Base-by-base conservation (phyloP, 371 early-diverging fungal genomes). In the Apophysomyces sp. region DNA sequence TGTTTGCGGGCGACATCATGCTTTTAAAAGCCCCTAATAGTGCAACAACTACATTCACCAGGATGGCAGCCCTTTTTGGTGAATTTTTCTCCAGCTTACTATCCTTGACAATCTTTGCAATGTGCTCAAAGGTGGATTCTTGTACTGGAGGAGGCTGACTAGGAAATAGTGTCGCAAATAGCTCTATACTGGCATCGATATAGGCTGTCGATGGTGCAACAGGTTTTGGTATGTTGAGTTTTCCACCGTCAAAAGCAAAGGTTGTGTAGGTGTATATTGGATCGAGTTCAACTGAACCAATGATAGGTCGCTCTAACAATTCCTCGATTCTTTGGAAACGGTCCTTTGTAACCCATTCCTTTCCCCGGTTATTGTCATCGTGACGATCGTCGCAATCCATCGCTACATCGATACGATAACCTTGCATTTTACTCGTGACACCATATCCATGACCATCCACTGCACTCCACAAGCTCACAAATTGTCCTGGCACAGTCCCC, bases 1-100 rank as follows among this genome's bases (percentile, higher is more conserved):
- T 69, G 27, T 69, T 64, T 4, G 55, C 30, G 4, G 70, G 44
- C 1, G 77, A 69, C 82, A 84, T 82, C 13, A 84, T 78, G 53
- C 86, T 81, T 59, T 86, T 89, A 52, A 91, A 80, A 0, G 86
- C 77, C 8, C 88, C 89, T 18, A 92, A 64, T 28, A 95, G 61
- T 1, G 91, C 89, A 0, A 86, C 77, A 0, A 94, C 74, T n/a
- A 87, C 72, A 69, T 97, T 97, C 18, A 92, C 82, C 54, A 92
- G 85, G 16, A 92, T 76, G 0, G 96, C 92, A 60, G 85, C 82
- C 54, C 92, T 85, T 41, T 92, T 80, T 5, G 88, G 90, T 2
- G 93, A 85, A 55, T 92, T 85, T 58, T 89, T 86, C 67, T 94
- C 86, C 55, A 84, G 54, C 32, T 84, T 75, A 6, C 81, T 69